phyloP scores from a whole-genome alignment of 78 protist species.

The Protostelium mycophagum region DNA sequence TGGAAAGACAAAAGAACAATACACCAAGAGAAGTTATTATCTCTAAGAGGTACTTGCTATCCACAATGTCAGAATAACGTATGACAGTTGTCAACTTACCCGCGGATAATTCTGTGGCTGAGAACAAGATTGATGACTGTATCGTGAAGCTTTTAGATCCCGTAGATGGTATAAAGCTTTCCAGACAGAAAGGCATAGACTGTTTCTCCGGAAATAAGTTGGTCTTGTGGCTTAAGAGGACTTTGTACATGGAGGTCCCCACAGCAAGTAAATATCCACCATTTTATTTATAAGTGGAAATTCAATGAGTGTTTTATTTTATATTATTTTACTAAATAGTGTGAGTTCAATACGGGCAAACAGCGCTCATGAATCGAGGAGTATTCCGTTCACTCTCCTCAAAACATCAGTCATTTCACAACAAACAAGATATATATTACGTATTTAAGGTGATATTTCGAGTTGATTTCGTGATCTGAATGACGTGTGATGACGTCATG shows the following conservation, averaged over 20 bases:
- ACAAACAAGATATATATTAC: background rate
- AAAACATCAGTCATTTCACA: background rate
- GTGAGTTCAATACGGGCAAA: background rate
- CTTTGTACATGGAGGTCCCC: background rate
- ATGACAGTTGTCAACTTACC: background rate
- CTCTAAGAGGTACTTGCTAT: background rate
- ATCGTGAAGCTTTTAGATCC: background rate
- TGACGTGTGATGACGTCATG: background rate
- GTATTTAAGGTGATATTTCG: background rate
- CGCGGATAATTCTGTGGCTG: background rate
- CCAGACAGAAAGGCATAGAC: background rate
- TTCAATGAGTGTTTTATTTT: too few species aligned
- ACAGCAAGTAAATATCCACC: too few species aligned
- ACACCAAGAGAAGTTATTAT: background rate
- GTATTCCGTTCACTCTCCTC: background rate
- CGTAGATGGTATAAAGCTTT: background rate
- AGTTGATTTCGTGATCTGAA: background rate
- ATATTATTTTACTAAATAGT: too few species aligned
- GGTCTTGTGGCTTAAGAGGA: background rate
- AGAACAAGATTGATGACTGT: background rate
- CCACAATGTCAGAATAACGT: background rate
- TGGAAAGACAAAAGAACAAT: background rate
- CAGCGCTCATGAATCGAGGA: background rate
- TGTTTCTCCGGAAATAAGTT: background rate
- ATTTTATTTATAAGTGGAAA: too few species aligned